Base-by-base conservation (phyloP, 805 yeast species). In the Candida namnaoensis region DNA sequence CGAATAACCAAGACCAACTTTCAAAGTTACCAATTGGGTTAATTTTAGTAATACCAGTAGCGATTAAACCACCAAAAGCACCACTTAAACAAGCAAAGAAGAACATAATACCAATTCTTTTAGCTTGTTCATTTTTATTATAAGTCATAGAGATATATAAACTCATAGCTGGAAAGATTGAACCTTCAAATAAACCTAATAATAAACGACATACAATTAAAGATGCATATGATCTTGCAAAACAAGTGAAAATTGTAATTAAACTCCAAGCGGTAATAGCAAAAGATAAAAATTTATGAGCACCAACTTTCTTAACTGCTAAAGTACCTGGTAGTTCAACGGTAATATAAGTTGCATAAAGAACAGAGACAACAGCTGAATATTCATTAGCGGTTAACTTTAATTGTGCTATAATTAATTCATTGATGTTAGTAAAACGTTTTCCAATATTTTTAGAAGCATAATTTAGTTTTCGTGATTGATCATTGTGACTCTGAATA, bases 1-100 rank as follows among this genome's bases (percentile, higher is more conserved):
- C 65, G 46, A 63, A 75, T 25, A 75, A 58, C 62, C 72, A 74
- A 50, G 73, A 64, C 76, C 77, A 75, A 10, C 74, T 74, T 36
- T 55, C 64, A 49, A 68, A 52, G 2, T 63, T 60, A 8, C 54
- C 51, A 10, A 9, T 10, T 0, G 69, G 71, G 36, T 61, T 53
- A 46, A 71, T 64, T 33, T 58, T 53, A 7, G 67, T 54, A 38
- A 76, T 62, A 19, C 74, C 80, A 44, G 63, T 68, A 0, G 72
- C 68, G 27, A 74, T 62, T 25, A 72, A 56, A n/a, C 82, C 82
- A 40, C 79, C 78, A 53, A 77, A 73, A 2, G 78, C 76, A 36
- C 76, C 71, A n/a, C n/a, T 60, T 37, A 69, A 44, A 26, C 67
- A 67, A 13, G 74, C 61, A 32, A 69, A 60, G 7, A 66, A 60